Conservation (phyloP, 73 alveolate species). For the Tetrahymena elliotti region DNA sequence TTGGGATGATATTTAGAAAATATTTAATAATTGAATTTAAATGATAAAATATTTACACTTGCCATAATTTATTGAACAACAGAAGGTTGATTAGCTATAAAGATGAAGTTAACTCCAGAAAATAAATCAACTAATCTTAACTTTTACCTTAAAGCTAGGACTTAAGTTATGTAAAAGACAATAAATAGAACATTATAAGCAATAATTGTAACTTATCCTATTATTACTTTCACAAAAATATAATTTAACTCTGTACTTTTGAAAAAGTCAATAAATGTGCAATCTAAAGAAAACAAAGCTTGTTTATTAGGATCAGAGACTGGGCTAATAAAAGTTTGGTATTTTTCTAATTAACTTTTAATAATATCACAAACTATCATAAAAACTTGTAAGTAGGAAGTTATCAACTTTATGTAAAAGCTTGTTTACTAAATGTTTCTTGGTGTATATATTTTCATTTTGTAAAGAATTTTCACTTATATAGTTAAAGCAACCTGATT, state of each 20-base stretch:
- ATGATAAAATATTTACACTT: neutral
- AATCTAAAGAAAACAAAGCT: neutral
- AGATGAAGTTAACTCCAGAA: neutral
- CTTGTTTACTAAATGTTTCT: neutral
- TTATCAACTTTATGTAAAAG: neutral
- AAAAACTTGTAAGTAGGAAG: neutral
- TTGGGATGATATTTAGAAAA: too few relatives aligned
- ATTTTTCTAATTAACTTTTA: neutral
- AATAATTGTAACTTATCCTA: neutral
- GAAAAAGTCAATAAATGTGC: neutral
- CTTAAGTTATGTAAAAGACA: neutral
- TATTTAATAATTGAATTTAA: too few relatives aligned
- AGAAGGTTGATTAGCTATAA: neutral
- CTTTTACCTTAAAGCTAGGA: neutral
- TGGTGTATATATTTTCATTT: neutral
- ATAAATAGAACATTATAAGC: neutral
- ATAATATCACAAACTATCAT: neutral
- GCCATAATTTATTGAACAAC: neutral
- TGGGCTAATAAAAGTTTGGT: neutral
- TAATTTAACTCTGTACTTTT: neutral
- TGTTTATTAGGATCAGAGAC: neutral
- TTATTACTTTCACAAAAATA: neutral
- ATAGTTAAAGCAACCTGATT: neutral
- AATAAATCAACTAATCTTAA: neutral
- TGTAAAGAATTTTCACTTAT: neutral